Evolutionary conservation across 1,139 yeast species (phyloP), one percentile per base, ranked within the genome.

Genomic region (Hyphopichia pseudoburtonii): DNA sequence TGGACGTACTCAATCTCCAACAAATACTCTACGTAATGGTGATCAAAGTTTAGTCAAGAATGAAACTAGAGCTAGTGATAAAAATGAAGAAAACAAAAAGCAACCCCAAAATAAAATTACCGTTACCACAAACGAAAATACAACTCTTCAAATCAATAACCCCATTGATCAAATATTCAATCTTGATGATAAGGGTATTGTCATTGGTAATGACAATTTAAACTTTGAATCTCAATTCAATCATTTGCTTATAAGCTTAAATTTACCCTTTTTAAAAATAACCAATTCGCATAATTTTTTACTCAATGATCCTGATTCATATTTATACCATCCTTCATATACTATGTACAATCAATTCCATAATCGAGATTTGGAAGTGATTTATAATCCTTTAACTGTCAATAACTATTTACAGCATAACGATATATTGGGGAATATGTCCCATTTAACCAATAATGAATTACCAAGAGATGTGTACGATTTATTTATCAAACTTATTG

Each of bases 91-190:
- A 16, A 24, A 26, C 19, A 5, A 17, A 27, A 30, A 38, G 19
- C 22, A 38, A 42, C 43, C 22, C 37, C 38, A 28, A 43, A 32
- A 38, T 17, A 28, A 27, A 15, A 34, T 37, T 14, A 39, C 41
- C 2, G 17, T 29, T n/a, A 34, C 32, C 37, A 28, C 38, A 3
- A 34, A 36, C 21, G 36, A 33, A 19, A 36, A 36, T 28, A 17
- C 33, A 24, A 45, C 56, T 17, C 59, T 63, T 16, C 68, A 65
- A 38, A 66, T 67, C 39, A 69, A 70, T 46, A 69, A 70, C 43
- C 76, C 76, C 1, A 72, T 72, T 26, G 78, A 72, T 42, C 77
- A 72, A 45, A 71, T 72, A 2, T 71, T 72, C 49, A 72, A 72
- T 39, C 57, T 72, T 33, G 72, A 72, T 43, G 56, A 59, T 30